These are phyloP conservation scores for Spergularia bocconei DNA, from an alignment of 148 eudicot species.

Conservation along the genomic window DNA sequence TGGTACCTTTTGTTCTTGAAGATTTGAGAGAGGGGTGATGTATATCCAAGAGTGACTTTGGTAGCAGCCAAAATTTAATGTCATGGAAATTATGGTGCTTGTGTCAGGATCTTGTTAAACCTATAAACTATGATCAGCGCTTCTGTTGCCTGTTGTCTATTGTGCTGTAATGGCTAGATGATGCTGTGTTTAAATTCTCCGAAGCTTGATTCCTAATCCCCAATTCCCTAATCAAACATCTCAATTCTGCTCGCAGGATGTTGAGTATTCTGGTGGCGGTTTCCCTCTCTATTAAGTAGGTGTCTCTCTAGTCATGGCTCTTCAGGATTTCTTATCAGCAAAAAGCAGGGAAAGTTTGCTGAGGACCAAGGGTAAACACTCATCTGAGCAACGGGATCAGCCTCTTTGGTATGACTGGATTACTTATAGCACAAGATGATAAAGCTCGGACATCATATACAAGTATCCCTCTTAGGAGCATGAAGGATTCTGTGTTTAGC, in stretches of 20 bases:
- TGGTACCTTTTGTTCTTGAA: background rate
- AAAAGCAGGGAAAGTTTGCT: background rate
- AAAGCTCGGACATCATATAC: background rate
- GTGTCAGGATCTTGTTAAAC: background rate
- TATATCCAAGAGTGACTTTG: background rate
- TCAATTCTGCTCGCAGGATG: conserved; percentile 47
- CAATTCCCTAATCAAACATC: background rate
- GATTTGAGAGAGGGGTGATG: background rate
- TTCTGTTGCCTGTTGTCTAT: background rate
- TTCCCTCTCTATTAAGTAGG: conserved; percentile 36
- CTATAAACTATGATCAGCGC: background rate
- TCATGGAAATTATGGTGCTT: background rate
- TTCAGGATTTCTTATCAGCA: conserved; percentile 5
- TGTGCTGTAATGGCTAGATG: background rate
- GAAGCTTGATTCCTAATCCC: background rate
- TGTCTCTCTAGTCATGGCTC: background rate
- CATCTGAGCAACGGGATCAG: conserved; percentile 6
- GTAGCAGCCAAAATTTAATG: background rate
- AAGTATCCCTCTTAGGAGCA: background rate
- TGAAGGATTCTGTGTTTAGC: background rate
- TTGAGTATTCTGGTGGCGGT: conserved; percentile 90
- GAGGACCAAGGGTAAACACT: conserved; percentile 2
- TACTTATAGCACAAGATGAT: background rate
- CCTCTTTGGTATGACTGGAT: conserved; percentile 6
- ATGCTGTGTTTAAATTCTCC: background rate